phyloP scores from a whole-genome alignment of 768 basidiomycete genomes.

The Boletus sensibilis region DNA sequence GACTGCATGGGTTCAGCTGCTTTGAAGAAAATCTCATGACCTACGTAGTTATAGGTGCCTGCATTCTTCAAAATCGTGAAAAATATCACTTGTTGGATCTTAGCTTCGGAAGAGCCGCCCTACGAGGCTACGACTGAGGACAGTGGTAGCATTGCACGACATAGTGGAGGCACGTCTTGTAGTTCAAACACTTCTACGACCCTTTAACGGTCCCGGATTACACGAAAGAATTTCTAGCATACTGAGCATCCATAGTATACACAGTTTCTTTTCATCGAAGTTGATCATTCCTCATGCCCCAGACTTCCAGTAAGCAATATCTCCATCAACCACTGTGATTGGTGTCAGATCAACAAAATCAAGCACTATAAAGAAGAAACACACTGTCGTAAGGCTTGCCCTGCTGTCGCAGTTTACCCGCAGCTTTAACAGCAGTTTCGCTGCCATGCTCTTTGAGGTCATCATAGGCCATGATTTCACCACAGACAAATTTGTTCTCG shows the following conservation, averaged over 20 bases:
- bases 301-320: constrained; percentile 91
- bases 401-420: constrained; percentile 92
- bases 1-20: neutral
- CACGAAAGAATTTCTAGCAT: constrained; percentile 10
- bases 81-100: neutral
- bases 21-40: neutral
- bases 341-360: constrained; percentile 6
- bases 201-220: constrained; percentile 7
- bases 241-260: constrained; percentile 11
- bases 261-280: neutral
- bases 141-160: neutral
- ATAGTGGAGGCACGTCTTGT: neutral
- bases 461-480: constrained; percentile 92
- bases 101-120: neutral
- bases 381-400: constrained; percentile 95
- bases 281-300: constrained; percentile 42
- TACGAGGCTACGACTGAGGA: neutral
- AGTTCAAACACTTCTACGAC: neutral
- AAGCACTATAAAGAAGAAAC: constrained; percentile 27
- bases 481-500: constrained; percentile 96
- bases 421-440: constrained; percentile 90
- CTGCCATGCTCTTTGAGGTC: constrained; percentile 91
- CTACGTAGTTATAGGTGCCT: neutral
- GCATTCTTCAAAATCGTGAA: neutral
- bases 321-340: constrained; percentile 73